These are phyloP conservation scores for Rhodamnia argentea DNA, from an alignment of 345 rosid genomes.

Conservation along the genomic window DNA sequence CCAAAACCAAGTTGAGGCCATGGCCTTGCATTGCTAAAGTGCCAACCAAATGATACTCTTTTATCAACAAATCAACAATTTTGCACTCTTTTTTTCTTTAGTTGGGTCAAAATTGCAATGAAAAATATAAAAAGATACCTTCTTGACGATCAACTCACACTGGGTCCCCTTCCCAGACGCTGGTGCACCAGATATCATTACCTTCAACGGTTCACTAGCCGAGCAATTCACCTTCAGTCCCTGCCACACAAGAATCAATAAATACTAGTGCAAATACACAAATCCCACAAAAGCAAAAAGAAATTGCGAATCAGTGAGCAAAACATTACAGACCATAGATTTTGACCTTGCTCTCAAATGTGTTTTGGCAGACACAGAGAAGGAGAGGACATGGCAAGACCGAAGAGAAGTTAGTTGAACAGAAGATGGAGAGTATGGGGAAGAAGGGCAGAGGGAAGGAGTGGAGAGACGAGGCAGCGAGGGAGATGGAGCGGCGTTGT, in stretches of 20 bases:
- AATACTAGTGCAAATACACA: not conserved
- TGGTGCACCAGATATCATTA: constrained; percentile 92
- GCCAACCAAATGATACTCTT: not conserved
- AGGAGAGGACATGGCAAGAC: constrained; percentile 14
- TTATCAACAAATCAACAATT: not conserved
- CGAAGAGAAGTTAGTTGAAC: constrained; percentile 6
- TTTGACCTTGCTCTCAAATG: constrained; percentile 2
- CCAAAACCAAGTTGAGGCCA: not conserved
- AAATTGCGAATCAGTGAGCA: not conserved
- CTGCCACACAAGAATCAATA: not conserved
- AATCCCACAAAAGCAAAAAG: not conserved
- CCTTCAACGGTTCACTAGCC: constrained; percentile 49
- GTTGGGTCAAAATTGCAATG: not conserved
- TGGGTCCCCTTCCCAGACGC: constrained; percentile 96
- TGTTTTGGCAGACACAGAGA: constrained; percentile 3
- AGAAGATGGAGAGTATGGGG: constrained; percentile 11
- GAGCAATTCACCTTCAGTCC: constrained; percentile 42
- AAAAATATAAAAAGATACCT: constrained; percentile 19
- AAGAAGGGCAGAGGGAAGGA: not conserved
- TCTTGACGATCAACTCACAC: constrained; percentile 66
- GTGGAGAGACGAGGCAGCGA: constrained; percentile 18
- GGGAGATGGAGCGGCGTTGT: constrained; percentile 17
- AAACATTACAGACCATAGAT: not conserved
- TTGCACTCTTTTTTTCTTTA: not conserved
- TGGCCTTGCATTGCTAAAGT: not conserved